Conservation (phyloP, 306 rosid species). For the Crotalaria pallida region DNA sequence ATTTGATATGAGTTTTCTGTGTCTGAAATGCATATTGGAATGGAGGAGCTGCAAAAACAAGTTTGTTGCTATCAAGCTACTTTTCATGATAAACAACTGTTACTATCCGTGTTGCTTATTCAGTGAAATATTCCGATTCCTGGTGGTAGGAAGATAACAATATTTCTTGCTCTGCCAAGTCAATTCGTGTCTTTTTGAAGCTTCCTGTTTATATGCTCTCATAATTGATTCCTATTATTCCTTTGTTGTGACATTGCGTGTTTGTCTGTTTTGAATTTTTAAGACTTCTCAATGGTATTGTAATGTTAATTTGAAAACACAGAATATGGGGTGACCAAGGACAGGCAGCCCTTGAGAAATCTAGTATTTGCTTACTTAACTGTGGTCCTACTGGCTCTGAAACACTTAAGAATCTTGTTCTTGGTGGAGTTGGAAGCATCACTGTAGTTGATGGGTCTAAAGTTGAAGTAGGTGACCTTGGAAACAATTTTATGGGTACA, state of each 20-base stretch:
- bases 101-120: too few species aligned
- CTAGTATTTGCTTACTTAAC: conserved; percentile 81
- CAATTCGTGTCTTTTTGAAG: background rate
- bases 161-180: background rate
- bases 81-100: background rate
- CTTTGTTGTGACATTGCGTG: background rate
- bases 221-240: background rate
- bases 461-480: conserved; percentile 88
- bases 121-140: background rate
- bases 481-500: conserved; percentile 90
- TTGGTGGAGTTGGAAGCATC: conserved; percentile 96
- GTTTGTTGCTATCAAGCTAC: background rate
- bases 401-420: conserved; percentile 88
- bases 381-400: conserved; percentile 99
- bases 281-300: background rate
- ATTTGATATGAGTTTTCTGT: background rate
- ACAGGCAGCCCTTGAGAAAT: conserved; percentile 75
- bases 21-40: background rate
- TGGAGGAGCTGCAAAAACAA: background rate
- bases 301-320: conserved; percentile 22
- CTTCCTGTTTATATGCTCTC: background rate
- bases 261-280: background rate
- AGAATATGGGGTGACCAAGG: conserved; percentile 93
- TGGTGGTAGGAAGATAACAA: background rate
- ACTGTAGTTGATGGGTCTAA: conserved; percentile 93